These are phyloP conservation scores for Clonostachys chloroleuca DNA, from an alignment of 2,329 filamentous ascomycete genomes.

Conservation along the genomic window DNA sequence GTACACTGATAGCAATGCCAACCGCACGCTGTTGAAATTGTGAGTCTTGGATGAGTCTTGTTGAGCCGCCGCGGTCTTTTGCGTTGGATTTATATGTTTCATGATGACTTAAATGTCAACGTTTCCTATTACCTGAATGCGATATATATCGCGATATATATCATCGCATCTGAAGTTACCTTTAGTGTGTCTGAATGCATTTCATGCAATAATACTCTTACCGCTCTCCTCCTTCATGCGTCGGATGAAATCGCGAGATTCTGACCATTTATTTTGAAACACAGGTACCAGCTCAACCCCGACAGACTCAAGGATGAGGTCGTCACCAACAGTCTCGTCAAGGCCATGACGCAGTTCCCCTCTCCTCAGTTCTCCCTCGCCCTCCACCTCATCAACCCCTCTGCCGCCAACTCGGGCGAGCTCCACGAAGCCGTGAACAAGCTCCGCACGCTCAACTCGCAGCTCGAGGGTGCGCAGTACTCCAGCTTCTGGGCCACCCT, in stretches of 20 bases:
- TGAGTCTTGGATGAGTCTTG: constrained; percentile 48
- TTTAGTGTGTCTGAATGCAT: constrained; percentile 17
- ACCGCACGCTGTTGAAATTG: constrained; percentile 94
- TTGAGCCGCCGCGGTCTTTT: not conserved
- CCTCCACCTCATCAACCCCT: constrained; percentile 87
- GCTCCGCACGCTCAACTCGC: constrained; percentile 76
- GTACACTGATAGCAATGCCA: constrained; percentile 94
- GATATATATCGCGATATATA: constrained; percentile 38
- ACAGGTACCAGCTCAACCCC: constrained; percentile 98
- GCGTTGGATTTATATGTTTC: constrained; percentile 3
- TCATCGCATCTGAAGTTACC: constrained; percentile 58
- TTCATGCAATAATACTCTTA: not conserved
- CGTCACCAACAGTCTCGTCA: constrained; percentile 98
- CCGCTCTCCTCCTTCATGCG: not conserved
- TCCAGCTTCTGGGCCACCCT: constrained; percentile 88
- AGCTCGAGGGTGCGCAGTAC: constrained; percentile 90
- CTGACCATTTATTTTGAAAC: not conserved
- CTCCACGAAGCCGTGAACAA: constrained; percentile 89
- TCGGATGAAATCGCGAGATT: not conserved
- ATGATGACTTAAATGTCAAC: constrained; percentile 76
- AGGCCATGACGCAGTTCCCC: constrained; percentile 95
- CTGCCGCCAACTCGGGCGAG: constrained; percentile 61
- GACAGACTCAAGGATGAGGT: constrained; percentile 96
- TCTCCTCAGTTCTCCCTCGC: constrained; percentile 92
- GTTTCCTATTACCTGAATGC: constrained; percentile 98